Evolutionary conservation across 495 filamentous ascomycete genomes (phyloP), one percentile per base, ranked within the genome.

Genomic region (Penicillium canariense): DNA sequence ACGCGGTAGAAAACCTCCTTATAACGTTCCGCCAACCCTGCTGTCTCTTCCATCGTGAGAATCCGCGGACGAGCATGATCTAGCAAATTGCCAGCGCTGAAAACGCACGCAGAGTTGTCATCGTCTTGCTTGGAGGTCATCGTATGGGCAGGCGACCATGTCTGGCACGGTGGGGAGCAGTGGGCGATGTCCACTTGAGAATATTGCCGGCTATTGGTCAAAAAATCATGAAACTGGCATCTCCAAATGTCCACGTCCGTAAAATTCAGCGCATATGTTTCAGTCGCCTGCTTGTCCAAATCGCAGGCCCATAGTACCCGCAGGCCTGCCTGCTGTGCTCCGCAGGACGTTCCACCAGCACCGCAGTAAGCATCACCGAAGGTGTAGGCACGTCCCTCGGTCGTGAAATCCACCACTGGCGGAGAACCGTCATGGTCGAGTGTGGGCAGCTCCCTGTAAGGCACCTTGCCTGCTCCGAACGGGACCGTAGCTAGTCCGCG

Each of bases 11-110:
- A 87, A 0, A 66, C 74, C 0, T 71, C 51, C 25, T 80, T 76
- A 3, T 81, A 67, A 2, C 76, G 60, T 26, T 82, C 69, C 3
- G 78, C 55, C 7, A 86, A 60, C 0, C 90, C 91, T 40, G 80
- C 84, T 0, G 93, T 96, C 55, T 97, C 88, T 57, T 98, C 94
- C 10, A 97, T 71, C 0, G 91, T 98, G 2, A 89, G 82, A 0
- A 96, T 54, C 0, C 91, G 77, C 0, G 93, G 90, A 4, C 77
- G 84, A 0, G 77, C 61, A 20, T 78, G 81, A 15, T 76, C 61
- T 1, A 96, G 67, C 0, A 94, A 66, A 9, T 81, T 65, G 0
- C 66, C 65, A 5, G 87, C 81, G 0, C 83, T 83, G 59, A 87
- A 91, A 0, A 93, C 70, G 0, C 85, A 81, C 0, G 86, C 86